Conservation (phyloP, 768 basidiomycete genomes). For the Lactarius evosmus region DNA sequence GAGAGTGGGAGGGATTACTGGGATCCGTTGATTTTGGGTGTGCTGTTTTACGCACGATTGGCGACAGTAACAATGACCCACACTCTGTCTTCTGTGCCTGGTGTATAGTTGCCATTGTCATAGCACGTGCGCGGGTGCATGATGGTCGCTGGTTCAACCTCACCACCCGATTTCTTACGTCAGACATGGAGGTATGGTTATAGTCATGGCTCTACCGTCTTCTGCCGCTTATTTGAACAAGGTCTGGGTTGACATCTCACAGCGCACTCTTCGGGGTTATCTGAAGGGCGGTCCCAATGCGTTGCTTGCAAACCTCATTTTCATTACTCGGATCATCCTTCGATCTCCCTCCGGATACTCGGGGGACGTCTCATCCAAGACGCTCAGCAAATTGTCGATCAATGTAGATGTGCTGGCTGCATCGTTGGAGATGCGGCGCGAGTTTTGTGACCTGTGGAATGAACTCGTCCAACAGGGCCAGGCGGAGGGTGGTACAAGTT, state of each 20-base stretch:
- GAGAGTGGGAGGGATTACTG: neutral
- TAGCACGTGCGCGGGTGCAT: neutral
- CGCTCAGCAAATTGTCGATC: neutral
- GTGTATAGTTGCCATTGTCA: conserved; percentile 1
- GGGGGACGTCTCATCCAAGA: neutral
- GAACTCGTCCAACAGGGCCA: neutral
- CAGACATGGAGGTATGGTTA: neutral
- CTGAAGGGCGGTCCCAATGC: neutral
- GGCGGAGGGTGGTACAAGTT: neutral
- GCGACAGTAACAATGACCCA: neutral
- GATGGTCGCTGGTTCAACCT: neutral
- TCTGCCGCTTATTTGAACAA: neutral
- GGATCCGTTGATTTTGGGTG: neutral
- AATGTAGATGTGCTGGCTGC: neutral
- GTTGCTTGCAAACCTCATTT: conserved; percentile 3
- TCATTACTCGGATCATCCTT: neutral
- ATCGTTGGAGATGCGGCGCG: conserved; percentile 5
- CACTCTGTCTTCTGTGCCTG: neutral
- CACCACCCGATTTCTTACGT: neutral
- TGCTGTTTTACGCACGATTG: neutral
- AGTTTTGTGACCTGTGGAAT: conserved; percentile 10
- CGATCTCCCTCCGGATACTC: neutral
- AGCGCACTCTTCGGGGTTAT: neutral
- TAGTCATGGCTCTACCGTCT: neutral
- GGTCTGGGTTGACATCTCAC: neutral